Base-by-base conservation (phyloP, 768 basidiomycete species). In the Boletus sensibilis region DNA sequence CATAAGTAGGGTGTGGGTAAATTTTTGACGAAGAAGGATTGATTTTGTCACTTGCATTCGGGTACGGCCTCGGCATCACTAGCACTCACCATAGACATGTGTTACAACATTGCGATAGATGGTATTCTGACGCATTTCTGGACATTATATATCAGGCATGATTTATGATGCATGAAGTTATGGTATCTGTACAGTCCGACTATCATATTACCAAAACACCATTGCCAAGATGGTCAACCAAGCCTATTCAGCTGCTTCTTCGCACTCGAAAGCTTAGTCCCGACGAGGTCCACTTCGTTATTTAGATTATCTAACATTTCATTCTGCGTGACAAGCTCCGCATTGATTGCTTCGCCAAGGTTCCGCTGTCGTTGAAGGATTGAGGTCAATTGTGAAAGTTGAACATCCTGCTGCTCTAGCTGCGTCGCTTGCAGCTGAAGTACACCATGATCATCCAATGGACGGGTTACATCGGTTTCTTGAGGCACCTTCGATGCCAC, bases 391-490 rank as follows among this genome's bases (percentile, higher is more conserved):
- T 88, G 82, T 5, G 86, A 76, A n/a, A 96, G 76, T 64, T 95
- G 88, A 31, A 76, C 63, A 64, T 98, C 95, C 71, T 98, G 96
- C 56, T 88, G 81, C 45, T 88, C 80, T 65, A 98, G 85, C 74
- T 94, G 86, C 16, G 77, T 76, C 64, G 88, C 80, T 68, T 98
- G 96, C 53, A 95, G 76, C 61, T 86, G 82, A 12, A 94, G 67
- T 27, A 98, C 64, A 2, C 94, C 94, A 16, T 80, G 78, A 61
- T 94, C 83, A 66, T 98, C 95, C 71, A 98, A 72, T 3, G 93
- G 93, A 18, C 96, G 81, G 2, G 96, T 98, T 62, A 81, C 75
- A 45, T 88, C 84, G 21, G 94, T 95, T 69, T 98, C 96, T 69
- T 83, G 78, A 1, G 88, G 86, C 50, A 78, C 72, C 56, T 65